phyloP scores from a whole-genome alignment of 1,139 yeast species.

The Taphrina communis region DNA sequence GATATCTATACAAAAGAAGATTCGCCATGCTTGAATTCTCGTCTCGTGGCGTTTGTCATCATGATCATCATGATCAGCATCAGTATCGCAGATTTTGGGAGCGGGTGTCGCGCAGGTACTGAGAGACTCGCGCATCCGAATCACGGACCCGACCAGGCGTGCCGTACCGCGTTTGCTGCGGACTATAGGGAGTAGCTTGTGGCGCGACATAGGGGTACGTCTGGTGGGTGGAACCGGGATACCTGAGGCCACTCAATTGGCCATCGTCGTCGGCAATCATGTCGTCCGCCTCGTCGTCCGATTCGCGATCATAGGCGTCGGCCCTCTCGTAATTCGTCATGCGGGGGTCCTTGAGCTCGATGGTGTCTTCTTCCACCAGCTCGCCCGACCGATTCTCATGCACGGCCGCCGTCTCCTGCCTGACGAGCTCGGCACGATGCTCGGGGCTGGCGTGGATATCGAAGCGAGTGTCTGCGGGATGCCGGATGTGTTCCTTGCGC shows the following conservation, averaged over 20 bases:
- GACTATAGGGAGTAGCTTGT: not conserved
- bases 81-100: not conserved
- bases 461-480: conserved; percentile 20
- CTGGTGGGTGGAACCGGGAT: conserved; percentile 14
- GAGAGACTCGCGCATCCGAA: conserved; percentile 9
- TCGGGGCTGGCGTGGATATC: conserved; percentile 17
- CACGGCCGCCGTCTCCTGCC: conserved; percentile 26
- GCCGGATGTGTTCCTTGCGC: conserved; percentile 19
- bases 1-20: too few relatives aligned
- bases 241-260: not conserved
- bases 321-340: conserved; percentile 3
- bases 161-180: not conserved
- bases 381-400: not conserved
- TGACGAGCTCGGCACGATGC: conserved; percentile 22
- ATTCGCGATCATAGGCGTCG: conserved; percentile 1
- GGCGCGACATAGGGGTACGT: not conserved
- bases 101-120: conserved; percentile 9
- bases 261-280: not conserved
- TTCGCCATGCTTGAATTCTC: too few relatives aligned
- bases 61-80: not conserved
- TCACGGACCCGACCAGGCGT: not conserved
- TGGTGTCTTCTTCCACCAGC: not conserved
- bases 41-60: not conserved
- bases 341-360: conserved; percentile 16
- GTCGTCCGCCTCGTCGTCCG: conserved; percentile 13